Evolutionary conservation across 768 basidiomycete species (phyloP), one percentile per base, ranked within the genome.

Genomic region (Leccinum barrowsii): DNA sequence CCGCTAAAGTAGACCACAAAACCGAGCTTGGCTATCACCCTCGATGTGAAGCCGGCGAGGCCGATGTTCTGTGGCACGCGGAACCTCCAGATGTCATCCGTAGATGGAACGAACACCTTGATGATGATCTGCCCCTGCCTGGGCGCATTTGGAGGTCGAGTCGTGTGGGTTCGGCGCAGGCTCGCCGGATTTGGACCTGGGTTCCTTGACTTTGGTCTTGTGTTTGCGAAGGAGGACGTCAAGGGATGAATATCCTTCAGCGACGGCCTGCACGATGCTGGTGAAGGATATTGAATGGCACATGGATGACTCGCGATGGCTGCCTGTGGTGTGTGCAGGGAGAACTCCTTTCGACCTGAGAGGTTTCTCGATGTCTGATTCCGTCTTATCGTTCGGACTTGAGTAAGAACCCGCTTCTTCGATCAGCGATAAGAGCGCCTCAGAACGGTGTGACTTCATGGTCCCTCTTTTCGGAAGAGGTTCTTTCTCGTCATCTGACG

Each of bases 51-150:
- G 40, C 58, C 60, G n/a, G 54, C 60, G 42, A 77, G 71, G 44
- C 52, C 56, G 55, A 71, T 62, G 54, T 67, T 61, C 50, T 68
- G 68, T 19, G 76, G 67, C 21, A 76, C 74, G 44, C 69, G 69
- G 49, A 77, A 58, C 61, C 65, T 73, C 77, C 76, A 77, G 55
- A 75, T 68, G 58, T 77, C 77, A 58, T 77, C 72, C 35, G 71
- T 76, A 37, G 68, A 66, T 35, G 75, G 75, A 8, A 77, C 74
- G 47, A 73, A 71, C 12, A 77, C 74, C 62, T 77, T 77, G 67
- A 77, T 63, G 55, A 75, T 40, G 52, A 77, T 77, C 61, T 63
- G 65, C 4, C 73, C 75, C 26, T 71, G 61, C 30, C 64, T 63
- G 30, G 76, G 67, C 21, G 67, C 67, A 77, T 51, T 62, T 65